phyloP scores from a whole-genome alignment of 2,329 filamentous ascomycete species.

The Fusarium piperis region DNA sequence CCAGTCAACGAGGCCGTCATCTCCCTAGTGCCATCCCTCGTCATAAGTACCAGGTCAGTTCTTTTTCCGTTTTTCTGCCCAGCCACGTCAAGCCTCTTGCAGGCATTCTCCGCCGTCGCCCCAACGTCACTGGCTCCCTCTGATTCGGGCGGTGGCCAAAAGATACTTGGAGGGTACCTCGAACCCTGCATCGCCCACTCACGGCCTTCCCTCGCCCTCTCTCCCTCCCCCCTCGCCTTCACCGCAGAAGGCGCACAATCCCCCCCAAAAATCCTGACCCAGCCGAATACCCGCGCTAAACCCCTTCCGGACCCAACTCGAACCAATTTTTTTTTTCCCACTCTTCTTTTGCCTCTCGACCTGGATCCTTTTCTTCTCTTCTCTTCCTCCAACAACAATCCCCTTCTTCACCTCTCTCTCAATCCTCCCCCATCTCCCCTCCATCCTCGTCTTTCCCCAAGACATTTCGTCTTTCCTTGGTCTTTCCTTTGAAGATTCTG shows the following conservation, averaged over 20 bases:
- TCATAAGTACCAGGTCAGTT: slow-evolving; percentile 30
- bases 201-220: slow-evolving; percentile 41
- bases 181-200: slow-evolving; percentile 34
- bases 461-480: slow-evolving; percentile 52
- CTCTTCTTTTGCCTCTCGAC: slow-evolving; percentile 47
- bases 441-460: slow-evolving; percentile 45
- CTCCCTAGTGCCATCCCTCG: slow-evolving; percentile 21
- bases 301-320: slow-evolving; percentile 44
- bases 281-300: slow-evolving; percentile 41
- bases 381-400: slow-evolving; percentile 38
- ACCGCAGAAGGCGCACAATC: slow-evolving; percentile 40
- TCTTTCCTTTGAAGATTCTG: slow-evolving; percentile 60
- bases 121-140: slow-evolving; percentile 30
- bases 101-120: slow-evolving; percentile 19
- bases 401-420: slow-evolving; percentile 22
- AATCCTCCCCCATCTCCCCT: slow-evolving; percentile 43
- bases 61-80: slow-evolving; percentile 19
- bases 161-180: slow-evolving; percentile 36
- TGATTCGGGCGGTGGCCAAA: slow-evolving; percentile 39
- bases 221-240: slow-evolving; percentile 28
- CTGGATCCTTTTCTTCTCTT: slow-evolving; percentile 46
- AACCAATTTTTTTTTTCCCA: slow-evolving; percentile 51
- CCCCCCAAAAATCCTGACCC: slow-evolving; percentile 42
- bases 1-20: slow-evolving; percentile 15
- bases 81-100: slow-evolving; percentile 35